A percentile compares a stretch with the other conserved stretches of the same genome.
Conservation (phyloP, 176 grass and related monocot species). For the Lolium multiflorum region DNA sequence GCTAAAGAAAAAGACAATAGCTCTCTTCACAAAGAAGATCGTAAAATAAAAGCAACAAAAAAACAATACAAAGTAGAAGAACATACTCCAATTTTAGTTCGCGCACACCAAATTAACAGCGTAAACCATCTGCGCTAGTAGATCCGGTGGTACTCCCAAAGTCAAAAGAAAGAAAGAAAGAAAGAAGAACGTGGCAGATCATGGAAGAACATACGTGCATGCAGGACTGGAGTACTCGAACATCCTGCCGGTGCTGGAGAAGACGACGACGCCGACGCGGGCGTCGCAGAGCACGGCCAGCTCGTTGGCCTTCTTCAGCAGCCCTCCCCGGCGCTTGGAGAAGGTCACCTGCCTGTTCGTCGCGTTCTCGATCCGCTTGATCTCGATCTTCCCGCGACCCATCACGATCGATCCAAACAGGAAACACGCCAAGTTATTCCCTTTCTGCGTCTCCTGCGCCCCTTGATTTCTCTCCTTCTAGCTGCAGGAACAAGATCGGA, state of each 20-base stretch:
- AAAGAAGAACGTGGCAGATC: neutral
- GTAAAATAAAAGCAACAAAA: neutral
- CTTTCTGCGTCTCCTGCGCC: neutral
- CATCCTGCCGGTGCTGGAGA: conserved; percentile 88
- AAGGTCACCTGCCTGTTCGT: conserved; percentile 84
- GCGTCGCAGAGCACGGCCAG: conserved; percentile 78
- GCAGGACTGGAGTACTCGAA: conserved; percentile 74
- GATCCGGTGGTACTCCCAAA: neutral
- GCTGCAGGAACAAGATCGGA: conserved; percentile 9
- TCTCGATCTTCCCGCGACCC: conserved; percentile 84
- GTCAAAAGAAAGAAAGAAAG: neutral
- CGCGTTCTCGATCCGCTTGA: conserved; percentile 83
- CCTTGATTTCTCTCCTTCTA: neutral
- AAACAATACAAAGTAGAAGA: neutral
- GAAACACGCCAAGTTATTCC: no score
- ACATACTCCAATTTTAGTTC: neutral
- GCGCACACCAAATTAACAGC: neutral
- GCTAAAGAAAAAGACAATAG: neutral
- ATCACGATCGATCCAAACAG: conserved; percentile 41
- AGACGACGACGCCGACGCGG: conserved; percentile 70
- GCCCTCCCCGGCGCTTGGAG: conserved; percentile 78
- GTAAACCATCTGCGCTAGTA: neutral
- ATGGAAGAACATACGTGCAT: conserved; percentile 38
- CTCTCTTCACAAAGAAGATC: neutral
- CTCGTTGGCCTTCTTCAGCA: conserved; percentile 88